Evolutionary conservation across 495 filamentous ascomycete species (phyloP).

Genomic region (Copromyces sp.): DNA sequence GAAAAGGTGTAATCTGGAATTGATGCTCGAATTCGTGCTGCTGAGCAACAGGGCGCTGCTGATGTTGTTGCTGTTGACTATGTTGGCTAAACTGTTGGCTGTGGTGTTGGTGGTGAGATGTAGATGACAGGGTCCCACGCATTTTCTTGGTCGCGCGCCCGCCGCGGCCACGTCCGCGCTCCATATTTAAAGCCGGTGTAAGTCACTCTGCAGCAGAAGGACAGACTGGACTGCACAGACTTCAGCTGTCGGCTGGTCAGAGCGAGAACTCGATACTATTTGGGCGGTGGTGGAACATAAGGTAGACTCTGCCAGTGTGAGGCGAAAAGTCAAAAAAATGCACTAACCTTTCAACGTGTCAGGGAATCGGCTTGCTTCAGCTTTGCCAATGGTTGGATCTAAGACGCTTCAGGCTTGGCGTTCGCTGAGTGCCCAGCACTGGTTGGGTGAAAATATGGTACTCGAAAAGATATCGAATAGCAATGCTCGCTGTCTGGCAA

Average conservation of each 20-base stretch:
- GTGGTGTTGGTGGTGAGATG: slow-evolving; percentile 5
- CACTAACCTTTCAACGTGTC: slow-evolving; percentile 27
- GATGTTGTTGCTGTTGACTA: background rate
- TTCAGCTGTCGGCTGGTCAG: background rate
- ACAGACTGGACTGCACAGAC: background rate
- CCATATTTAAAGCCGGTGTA: slow-evolving; percentile 16
- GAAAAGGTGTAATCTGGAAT: background rate
- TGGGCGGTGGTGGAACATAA: background rate
- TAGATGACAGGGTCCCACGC: slow-evolving; percentile 13
- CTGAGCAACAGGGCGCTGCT: background rate
- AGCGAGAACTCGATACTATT: background rate
- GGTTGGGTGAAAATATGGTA: background rate
- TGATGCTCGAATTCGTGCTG: background rate
- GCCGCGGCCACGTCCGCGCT: slow-evolving; percentile 22
- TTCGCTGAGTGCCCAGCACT: background rate
- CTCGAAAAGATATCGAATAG: background rate
- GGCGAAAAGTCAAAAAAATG: slow-evolving; percentile 22
- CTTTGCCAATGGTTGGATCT: slow-evolving; percentile 3
- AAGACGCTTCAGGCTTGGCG: background rate
- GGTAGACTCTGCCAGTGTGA: slow-evolving; percentile 9
- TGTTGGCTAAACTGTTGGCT: background rate
- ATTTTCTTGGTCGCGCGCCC: slow-evolving; percentile 23
- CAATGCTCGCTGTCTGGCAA: background rate
- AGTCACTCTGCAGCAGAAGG: slow-evolving; percentile 9
- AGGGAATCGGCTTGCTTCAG: slow-evolving; percentile 13